Evolutionary conservation across 1,139 yeast species (phyloP).

Genomic region (Magnusiomyces magnusii): DNA sequence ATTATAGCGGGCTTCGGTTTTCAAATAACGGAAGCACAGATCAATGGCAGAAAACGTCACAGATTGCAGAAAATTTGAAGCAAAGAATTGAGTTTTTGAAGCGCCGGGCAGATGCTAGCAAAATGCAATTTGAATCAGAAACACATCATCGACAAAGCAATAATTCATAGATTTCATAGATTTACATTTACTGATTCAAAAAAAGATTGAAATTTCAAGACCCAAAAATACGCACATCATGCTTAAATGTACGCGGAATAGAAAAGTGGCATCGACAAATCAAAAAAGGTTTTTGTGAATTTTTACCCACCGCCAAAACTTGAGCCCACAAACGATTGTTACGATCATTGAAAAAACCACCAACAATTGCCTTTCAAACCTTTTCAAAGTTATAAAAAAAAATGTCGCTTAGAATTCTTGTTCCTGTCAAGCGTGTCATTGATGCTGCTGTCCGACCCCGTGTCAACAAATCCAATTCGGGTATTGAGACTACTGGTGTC

Average conservation of each 20-base stretch:
- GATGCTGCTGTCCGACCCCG: slow-evolving; percentile 93
- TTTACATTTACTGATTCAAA: not conserved
- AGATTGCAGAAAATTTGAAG: not conserved
- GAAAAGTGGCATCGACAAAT: not conserved
- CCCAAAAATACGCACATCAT: not conserved
- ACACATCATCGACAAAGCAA: not conserved
- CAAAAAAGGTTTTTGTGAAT: not conserved
- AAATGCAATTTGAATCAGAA: not conserved
- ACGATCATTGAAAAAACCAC: no score
- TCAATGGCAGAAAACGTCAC: not conserved
- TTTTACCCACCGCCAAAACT: not conserved
- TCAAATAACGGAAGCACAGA: not conserved
- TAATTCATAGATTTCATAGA: not conserved
- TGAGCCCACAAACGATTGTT: no score
- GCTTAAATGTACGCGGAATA: not conserved
- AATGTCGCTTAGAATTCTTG: slow-evolving; percentile 56
- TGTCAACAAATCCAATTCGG: slow-evolving; percentile 78
- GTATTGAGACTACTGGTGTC: slow-evolving; percentile 84
- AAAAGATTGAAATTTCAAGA: not conserved
- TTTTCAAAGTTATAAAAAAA: no score
- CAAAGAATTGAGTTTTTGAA: not conserved
- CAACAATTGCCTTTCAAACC: no score
- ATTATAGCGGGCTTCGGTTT: not conserved
- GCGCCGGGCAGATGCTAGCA: not conserved
- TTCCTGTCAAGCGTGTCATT: slow-evolving; percentile 91